Percentiles rank a stretch among this genome's conserved stretches.
These are phyloP conservation scores for Apiotrichum porosum DNA, from an alignment of 1,284 basidiomycete species.

Conservation along the genomic window DNA sequence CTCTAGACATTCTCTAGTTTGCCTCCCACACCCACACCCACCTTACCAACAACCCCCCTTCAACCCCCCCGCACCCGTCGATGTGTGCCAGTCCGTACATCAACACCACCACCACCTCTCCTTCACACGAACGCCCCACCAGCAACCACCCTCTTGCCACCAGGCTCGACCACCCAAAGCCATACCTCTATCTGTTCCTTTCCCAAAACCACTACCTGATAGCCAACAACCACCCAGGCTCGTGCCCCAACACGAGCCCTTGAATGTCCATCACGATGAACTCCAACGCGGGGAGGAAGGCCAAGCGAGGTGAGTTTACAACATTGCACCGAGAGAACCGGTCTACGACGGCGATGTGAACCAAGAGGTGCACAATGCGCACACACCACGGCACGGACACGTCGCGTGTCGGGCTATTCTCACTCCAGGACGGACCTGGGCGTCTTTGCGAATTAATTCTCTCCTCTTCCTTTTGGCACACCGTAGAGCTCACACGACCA, in stretches of 20 bases:
- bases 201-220: conserved; percentile 22
- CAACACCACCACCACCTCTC: neutral
- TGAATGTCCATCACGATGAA: conserved; percentile 20
- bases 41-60: too few relatives aligned
- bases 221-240: conserved; percentile 7
- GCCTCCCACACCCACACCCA: too few relatives aligned
- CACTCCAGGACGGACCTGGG: too few relatives aligned
- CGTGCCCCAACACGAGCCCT: neutral
- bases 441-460: neutral
- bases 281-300: conserved; percentile 17
- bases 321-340: too few relatives aligned
- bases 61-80: neutral
- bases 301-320: conserved; percentile 23
- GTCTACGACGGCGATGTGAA: too few relatives aligned
- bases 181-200: conserved; percentile 10
- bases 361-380: neutral
- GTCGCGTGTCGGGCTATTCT: too few relatives aligned
- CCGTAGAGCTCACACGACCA: conserved; percentile 19
- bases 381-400: neutral
- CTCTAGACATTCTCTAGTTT: too few relatives aligned
- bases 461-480: too few relatives aligned
- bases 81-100: conserved; percentile 1
- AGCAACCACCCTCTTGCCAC: conserved; percentile 13
- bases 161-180: conserved; percentile 11
- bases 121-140: conserved; percentile 5